Evolutionary conservation across 441 rosid genomes (phyloP).

Genomic region (Pelargonium citronellum): DNA sequence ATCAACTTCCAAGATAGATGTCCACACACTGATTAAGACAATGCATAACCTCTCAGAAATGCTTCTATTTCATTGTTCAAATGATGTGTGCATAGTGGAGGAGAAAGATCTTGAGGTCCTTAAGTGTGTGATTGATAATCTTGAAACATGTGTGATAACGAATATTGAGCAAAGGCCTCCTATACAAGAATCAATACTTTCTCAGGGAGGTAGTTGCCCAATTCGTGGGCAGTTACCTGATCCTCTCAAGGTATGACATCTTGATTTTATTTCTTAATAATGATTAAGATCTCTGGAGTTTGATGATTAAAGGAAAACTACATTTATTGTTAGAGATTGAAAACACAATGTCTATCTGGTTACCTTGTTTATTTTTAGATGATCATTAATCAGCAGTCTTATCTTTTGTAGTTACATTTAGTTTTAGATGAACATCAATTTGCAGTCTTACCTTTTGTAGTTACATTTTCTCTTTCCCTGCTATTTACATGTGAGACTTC

Average conservation of each 20-base stretch:
- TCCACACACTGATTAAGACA: slow-evolving; percentile 43
- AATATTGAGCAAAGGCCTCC: slow-evolving; percentile 29
- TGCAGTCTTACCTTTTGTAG: too few relatives aligned
- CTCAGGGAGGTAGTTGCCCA: slow-evolving; percentile 23
- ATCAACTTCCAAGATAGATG: slow-evolving; percentile 35
- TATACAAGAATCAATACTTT: slow-evolving; percentile 27
- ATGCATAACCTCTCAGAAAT: slow-evolving; percentile 61
- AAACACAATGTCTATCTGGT: not conserved
- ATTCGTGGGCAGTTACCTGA: slow-evolving; percentile 27
- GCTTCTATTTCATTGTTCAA: slow-evolving; percentile 54
- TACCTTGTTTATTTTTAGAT: not conserved
- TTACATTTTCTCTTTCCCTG: not conserved
- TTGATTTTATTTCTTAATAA: not conserved
- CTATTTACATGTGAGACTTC: not conserved
- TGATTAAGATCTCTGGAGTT: not conserved
- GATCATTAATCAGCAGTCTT: too few relatives aligned
- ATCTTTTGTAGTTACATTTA: too few relatives aligned
- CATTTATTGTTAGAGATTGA: not conserved
- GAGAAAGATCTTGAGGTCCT: slow-evolving; percentile 48
- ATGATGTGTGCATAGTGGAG: slow-evolving; percentile 40
- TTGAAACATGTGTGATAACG: slow-evolving; percentile 43
- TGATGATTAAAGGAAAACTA: not conserved
- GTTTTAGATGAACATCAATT: too few relatives aligned
- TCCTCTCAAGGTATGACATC: slow-evolving; percentile 43
- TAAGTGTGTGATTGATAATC: slow-evolving; percentile 46